Evolutionary conservation across 768 basidiomycete species (phyloP), one percentile per base, ranked within the genome.

Genomic region (Termitomyces sp.): DNA sequence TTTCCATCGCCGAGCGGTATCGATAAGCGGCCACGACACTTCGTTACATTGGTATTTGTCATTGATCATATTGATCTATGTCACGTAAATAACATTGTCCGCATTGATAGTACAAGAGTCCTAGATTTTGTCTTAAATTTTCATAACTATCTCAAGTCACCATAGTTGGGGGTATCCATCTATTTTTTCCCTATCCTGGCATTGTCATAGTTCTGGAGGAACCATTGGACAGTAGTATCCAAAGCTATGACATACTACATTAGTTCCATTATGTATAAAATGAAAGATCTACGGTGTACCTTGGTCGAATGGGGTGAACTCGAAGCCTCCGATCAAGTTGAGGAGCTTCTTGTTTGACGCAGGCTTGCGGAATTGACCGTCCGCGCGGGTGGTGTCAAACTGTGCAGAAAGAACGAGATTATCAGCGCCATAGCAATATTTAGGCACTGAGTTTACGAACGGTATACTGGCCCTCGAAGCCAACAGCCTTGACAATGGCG

Each of bases 281-380:
- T n/a, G 15, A 30, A 33, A 31, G 49, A 26, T 19, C 70, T 77
- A 42, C 23, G 19, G 68, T 78, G 42, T 60, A 91, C 91, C 91
- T 70, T 83, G 60, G 33, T 93, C 82, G 69, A 98, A 96, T 8
- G 94, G 94, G 31, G 94, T 97, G 71, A 98, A 98, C 70, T 87
- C 66, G 75, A 95, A 97, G 4, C 76, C 85, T 30, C 87, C 87
- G 50, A 94, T 84, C 52, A 90, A 74, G n/a, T 71, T 72, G 49
- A 91, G 67, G 6, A 97, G 75, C 70, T 95, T 96, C 66, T 81
- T 84, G 73, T 98, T 98, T 38, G 92, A 93, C 17, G 95, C 95
- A 0, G 95, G 94, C 73, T 98, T 98, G 63, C 94, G 86, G 81
- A 87, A 95, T 70, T 98, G 95, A 1, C 96, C 94, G 65, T 98